These are phyloP conservation scores for Xylaria longipes DNA, from an alignment of 495 filamentous ascomycete species.

Conservation along the genomic window DNA sequence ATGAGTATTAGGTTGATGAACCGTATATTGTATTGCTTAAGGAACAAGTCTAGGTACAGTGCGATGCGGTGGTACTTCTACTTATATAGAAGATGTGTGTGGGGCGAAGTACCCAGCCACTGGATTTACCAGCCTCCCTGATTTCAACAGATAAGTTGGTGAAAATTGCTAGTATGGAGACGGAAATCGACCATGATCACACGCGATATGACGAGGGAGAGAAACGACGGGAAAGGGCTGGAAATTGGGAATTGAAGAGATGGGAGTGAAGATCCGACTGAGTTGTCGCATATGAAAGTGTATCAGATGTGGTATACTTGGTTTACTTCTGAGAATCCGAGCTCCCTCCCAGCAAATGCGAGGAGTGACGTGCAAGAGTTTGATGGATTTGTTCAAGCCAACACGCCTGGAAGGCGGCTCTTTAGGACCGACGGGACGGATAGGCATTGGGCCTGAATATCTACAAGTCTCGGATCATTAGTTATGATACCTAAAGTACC, in stretches of 20 bases:
- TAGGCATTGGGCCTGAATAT: background rate
- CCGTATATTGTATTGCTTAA: too few species aligned
- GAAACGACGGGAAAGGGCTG: background rate
- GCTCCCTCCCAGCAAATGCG: background rate
- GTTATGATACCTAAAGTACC: background rate
- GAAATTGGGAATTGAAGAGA: background rate
- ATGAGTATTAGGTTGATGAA: too few species aligned
- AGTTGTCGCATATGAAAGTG: background rate
- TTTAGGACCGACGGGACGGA: background rate
- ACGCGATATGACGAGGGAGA: background rate
- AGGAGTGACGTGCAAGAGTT: slow-evolving; percentile 2
- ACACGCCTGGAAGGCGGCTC: background rate
- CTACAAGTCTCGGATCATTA: background rate
- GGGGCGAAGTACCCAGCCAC: too few species aligned
- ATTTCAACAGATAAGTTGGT: too few species aligned
- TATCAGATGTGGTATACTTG: background rate
- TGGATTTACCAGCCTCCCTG: too few species aligned
- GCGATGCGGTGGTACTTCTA: too few species aligned
- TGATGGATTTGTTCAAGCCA: background rate
- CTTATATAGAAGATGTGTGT: too few species aligned
- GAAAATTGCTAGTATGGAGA: background rate
- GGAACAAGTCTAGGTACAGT: too few species aligned
- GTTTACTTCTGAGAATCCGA: background rate
- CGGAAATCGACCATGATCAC: background rate
- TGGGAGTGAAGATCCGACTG: background rate